phyloP scores from a whole-genome alignment of 768 basidiomycete genomes.

The Gloeophyllum trabeum region DNA sequence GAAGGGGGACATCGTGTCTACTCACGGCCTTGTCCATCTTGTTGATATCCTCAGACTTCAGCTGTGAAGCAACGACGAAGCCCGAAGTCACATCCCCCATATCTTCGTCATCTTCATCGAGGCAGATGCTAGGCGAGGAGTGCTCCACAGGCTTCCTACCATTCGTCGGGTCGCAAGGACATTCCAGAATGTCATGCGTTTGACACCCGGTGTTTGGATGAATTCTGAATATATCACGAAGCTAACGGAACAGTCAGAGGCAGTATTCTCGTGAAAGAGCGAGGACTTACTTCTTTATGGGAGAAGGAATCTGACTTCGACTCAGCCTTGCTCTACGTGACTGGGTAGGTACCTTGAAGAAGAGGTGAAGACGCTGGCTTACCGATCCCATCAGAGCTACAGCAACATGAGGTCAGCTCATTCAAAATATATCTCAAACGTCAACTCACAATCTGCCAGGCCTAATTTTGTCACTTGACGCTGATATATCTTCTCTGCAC shows the following conservation, averaged over 20 bases:
- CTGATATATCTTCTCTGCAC: conserved; percentile 80
- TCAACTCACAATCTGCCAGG: conserved; percentile 66
- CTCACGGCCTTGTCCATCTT: conserved; percentile 44
- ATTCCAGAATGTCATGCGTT: conserved; percentile 87
- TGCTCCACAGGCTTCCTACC: conserved; percentile 3
- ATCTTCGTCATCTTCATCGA: conserved; percentile 16
- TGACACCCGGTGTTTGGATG: conserved; percentile 72
- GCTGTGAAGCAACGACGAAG: conserved; percentile 57
- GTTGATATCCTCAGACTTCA: conserved; percentile 31
- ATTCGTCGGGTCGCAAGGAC: conserved; percentile 39
- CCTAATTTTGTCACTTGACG: conserved; percentile 92
- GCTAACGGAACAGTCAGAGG: conserved; percentile 28
- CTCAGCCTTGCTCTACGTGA: conserved; percentile 25
- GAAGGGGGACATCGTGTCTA: background rate
- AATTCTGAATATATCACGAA: conserved; percentile 88
- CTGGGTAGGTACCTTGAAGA: too few species aligned
- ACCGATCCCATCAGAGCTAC: conserved; percentile 68
- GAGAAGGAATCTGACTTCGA: conserved; percentile 82
- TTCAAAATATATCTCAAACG: conserved; percentile 10
- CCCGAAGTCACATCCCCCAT: conserved; percentile 25
- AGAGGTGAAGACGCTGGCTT: too few species aligned
- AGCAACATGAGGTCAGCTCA: conserved; percentile 2
- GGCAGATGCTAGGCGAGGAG: conserved; percentile 4
- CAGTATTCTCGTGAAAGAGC: background rate
- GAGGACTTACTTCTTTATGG: conserved; percentile 59